Base-by-base conservation (phyloP, 176 grass and related monocot species). In the Neostapfia colusana region DNA sequence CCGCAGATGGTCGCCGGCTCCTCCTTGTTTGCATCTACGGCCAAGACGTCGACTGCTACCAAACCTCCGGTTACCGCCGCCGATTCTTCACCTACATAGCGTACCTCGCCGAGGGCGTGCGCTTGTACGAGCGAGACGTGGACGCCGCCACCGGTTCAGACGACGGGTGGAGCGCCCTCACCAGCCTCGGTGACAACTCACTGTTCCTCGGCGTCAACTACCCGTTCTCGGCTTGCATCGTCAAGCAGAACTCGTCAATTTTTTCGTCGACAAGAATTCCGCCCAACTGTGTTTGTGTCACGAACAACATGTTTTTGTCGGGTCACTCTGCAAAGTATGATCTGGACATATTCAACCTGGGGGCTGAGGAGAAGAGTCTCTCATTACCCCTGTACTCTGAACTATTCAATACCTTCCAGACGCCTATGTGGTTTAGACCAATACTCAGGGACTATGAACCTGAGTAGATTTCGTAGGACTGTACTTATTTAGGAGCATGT, bases 131-230 rank as follows among this genome's bases (percentile, higher is more conserved):
- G 65, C 38, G n/a, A 6, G 39, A 25, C 21, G 10, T 44, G 40
- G 39, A 67, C 21, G 39, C 0, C 0, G 31, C 26, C 23, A 8
- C 23, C 43, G 43, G 2, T 39, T 39, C 3, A 12, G 48, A 16
- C 15, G 39, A 0, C 21, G 65, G 38, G 21, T 67, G 65, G 65
- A 44, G 21, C 5, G n/a, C 65, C 38, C 39, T 67, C 11, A 2
- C 10, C 40, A 25, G 39, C 65, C 39, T 67, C 65, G 39, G 65
- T n/a, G 65, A 67, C 65, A 4, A 26, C 39, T 67, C 65, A 12
- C 65, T 67, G 65, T 67, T 67, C 40, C 65, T 67, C 21, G 65
- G 65, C 38, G 2, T 10, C 0, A 65, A 39, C 63, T 65, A 65
- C 36, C 63, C 63, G 8, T 39, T 65, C 36, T n/a, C 21, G 3